These are phyloP conservation scores for Lentinula aciculospora DNA, from an alignment of 768 basidiomycete genomes.

Conservation along the genomic window DNA sequence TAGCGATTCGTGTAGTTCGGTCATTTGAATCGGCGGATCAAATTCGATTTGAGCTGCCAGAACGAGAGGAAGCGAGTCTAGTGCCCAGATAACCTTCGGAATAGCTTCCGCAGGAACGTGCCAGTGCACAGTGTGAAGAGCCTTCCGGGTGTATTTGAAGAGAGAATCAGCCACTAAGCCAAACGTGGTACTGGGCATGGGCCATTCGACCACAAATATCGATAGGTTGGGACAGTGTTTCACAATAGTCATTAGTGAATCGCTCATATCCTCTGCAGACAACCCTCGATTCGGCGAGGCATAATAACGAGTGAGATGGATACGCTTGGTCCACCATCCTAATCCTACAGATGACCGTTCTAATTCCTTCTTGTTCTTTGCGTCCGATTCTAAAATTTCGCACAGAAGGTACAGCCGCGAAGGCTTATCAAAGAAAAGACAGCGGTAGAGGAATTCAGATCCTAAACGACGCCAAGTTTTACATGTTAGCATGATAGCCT, in stretches of 20 bases:
- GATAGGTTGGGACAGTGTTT: constrained; percentile 67
- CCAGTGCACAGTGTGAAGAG: constrained; percentile 58
- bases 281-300: constrained; percentile 26
- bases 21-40: constrained; percentile 20
- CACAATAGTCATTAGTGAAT: constrained; percentile 53
- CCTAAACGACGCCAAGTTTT: constrained; percentile 56
- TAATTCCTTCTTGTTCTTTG: background rate
- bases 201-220: constrained; percentile 65
- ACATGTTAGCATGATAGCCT: constrained; percentile 70
- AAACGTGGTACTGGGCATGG: constrained; percentile 48
- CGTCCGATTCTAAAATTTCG: constrained; percentile 37
- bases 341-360: background rate
- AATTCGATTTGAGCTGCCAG: constrained; percentile 55
- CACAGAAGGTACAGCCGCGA: constrained; percentile 47
- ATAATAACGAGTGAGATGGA: constrained; percentile 60
- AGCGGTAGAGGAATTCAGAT: constrained; percentile 63
- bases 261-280: constrained; percentile 44
- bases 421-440: constrained; percentile 62
- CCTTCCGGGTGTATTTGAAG: constrained; percentile 39
- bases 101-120: constrained; percentile 49
- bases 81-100: constrained; percentile 67
- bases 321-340: constrained; percentile 68
- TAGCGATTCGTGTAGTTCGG: constrained; percentile 37
- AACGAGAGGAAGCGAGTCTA: constrained; percentile 55
- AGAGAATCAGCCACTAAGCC: constrained; percentile 63